A percentile compares a stretch with the other conserved stretches of the same genome.
phyloP scores from a whole-genome alignment of 306 rosid genomes.

The Fragaria ananassa region DNA sequence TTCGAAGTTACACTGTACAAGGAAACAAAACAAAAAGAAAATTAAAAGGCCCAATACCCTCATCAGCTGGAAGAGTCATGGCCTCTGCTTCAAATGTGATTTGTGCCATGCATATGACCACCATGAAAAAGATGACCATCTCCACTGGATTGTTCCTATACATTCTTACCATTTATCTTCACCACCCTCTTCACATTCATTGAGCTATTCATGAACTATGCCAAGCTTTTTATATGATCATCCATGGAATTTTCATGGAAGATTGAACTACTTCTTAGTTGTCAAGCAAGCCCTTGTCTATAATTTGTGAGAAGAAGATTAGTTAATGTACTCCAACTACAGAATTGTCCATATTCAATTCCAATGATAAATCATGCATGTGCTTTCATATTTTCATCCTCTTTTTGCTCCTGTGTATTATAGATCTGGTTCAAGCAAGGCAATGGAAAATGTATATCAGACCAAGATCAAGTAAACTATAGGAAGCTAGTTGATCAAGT shows the following conservation, averaged over 20 bases:
- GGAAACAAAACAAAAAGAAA: background rate
- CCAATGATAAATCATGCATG: background rate
- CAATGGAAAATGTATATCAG: background rate
- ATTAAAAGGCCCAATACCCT: background rate
- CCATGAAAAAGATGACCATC: background rate
- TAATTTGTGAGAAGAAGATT: background rate
- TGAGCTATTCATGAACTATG: background rate
- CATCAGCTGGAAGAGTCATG: slow-evolving; percentile 6
- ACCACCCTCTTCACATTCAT: background rate
- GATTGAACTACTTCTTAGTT: background rate
- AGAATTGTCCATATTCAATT: background rate
- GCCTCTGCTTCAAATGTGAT: background rate
- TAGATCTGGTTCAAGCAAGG: background rate
- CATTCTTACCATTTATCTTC: slow-evolving; percentile 1
- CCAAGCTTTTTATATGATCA: background rate
- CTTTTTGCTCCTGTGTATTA: background rate
- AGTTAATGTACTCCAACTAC: too few relatives aligned
- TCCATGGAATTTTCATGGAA: background rate
- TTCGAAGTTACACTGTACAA: background rate
- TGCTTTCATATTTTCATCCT: background rate
- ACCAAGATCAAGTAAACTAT: background rate
- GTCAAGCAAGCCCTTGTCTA: background rate
- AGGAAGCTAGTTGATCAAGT: background rate
- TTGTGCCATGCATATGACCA: background rate
- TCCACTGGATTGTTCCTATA: background rate